A percentile compares a stretch with the other conserved stretches of the same genome.
These are phyloP conservation scores for Tetrapisispora namnaoensis DNA, from an alignment of 805 yeast species.

Conservation along the genomic window DNA sequence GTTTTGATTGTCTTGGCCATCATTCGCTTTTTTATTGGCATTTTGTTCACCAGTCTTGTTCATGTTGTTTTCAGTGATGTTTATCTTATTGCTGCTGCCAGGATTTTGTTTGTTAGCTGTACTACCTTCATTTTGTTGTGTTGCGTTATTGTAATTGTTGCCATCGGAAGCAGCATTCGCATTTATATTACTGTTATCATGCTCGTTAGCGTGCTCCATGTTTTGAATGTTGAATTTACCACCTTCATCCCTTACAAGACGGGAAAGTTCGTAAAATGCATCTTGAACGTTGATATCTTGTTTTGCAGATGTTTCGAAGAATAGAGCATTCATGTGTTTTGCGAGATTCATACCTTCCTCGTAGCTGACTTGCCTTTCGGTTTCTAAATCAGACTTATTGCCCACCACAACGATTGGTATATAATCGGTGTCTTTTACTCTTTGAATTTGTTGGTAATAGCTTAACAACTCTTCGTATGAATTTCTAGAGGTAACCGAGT, in stretches of 20 bases:
- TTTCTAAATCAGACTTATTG: slow-evolving; percentile 65
- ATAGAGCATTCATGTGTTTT: slow-evolving; percentile 55
- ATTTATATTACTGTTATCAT: neutral
- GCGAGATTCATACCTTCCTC: slow-evolving; percentile 60
- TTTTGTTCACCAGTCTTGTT: neutral
- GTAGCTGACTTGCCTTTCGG: slow-evolving; percentile 61
- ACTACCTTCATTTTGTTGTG: neutral
- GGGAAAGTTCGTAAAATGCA: slow-evolving; percentile 61
- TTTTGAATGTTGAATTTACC: slow-evolving; percentile 17
- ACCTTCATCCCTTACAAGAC: slow-evolving; percentile 40
- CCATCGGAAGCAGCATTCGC: neutral
- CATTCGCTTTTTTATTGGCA: neutral
- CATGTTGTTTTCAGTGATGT: neutral
- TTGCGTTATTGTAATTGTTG: neutral
- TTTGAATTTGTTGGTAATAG: slow-evolving; percentile 67
- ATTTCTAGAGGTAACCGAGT: slow-evolving; percentile 74
- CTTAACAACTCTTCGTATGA: slow-evolving; percentile 78
- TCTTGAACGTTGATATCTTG: slow-evolving; percentile 84
- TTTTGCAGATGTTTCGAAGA: slow-evolving; percentile 90
- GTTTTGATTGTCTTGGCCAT: neutral
- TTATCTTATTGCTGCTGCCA: neutral
- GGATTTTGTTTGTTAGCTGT: neutral
- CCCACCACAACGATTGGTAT: slow-evolving; percentile 80
- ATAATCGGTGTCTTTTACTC: slow-evolving; percentile 66
- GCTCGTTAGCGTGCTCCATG: slow-evolving; percentile 3